Percentiles rank a stretch among this genome's conserved stretches.
These are phyloP conservation scores for Phoma sp. DNA, from an alignment of 2,329 filamentous ascomycete genomes.

Conservation along the genomic window DNA sequence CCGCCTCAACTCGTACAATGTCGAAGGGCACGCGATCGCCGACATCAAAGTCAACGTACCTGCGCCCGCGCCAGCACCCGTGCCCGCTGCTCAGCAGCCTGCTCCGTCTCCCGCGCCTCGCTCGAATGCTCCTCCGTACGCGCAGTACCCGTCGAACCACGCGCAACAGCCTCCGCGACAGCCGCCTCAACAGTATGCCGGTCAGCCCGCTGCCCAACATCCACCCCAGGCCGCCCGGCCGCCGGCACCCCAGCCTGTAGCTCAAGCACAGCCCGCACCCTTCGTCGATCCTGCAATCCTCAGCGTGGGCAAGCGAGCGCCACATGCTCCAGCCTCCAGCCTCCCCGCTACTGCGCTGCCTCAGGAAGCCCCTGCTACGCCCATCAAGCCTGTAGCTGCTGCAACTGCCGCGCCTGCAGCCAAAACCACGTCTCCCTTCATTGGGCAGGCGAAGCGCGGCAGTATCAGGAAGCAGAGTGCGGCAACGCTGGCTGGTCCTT, in stretches of 20 bases:
- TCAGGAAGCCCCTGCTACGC: slow-evolving; percentile 52
- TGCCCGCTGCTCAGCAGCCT: slow-evolving; percentile 13
- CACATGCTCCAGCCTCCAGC: slow-evolving; percentile 2
- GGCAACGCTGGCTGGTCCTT: slow-evolving; percentile 50
- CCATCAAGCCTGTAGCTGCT: slow-evolving; percentile 50
- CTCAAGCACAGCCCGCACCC: slow-evolving; percentile 44
- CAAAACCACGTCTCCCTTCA: slow-evolving; percentile 49
- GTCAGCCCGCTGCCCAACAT: slow-evolving; percentile 21
- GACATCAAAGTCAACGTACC: slow-evolving; percentile 63
- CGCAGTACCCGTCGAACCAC: slow-evolving; percentile 30
- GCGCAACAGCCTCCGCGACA: slow-evolving; percentile 15
- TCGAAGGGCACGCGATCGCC: slow-evolving; percentile 65
- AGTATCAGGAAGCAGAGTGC: slow-evolving; percentile 46
- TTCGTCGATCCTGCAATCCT: slow-evolving; percentile 87
- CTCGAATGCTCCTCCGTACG: slow-evolving; percentile 24
- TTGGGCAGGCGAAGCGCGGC: slow-evolving; percentile 39
- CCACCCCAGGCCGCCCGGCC: slow-evolving; percentile 16
- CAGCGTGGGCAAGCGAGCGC: slow-evolving; percentile 62
- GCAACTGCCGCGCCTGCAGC: slow-evolving; percentile 46
- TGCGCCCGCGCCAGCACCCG: slow-evolving; percentile 5
- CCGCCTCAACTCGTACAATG: slow-evolving; percentile 60
- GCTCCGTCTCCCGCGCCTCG: slow-evolving; percentile 28
- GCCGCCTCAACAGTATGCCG: slow-evolving; percentile 18
- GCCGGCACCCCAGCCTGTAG: slow-evolving; percentile 31
- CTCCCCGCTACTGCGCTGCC: slow-evolving; percentile 33